phyloP scores from a whole-genome alignment of 1,284 basidiomycete genomes.

The Caloboletus firmus region DNA sequence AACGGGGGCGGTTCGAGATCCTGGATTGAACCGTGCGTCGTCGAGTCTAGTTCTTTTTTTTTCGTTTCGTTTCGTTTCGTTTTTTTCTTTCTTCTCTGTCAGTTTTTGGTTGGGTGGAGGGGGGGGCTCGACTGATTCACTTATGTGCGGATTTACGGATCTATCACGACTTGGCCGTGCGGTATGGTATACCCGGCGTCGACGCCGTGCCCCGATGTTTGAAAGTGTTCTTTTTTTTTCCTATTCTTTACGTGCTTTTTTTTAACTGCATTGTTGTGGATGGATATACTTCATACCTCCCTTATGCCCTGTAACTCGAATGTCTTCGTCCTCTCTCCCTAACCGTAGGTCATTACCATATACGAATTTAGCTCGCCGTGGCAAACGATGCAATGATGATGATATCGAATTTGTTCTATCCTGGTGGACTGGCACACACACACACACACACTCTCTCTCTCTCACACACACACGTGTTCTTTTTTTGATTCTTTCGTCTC shows the following conservation, averaged over 20 bases:
- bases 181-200: conserved; percentile 1
- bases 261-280: conserved; percentile 14
- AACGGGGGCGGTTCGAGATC: conserved; percentile 70
- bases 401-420: too few relatives aligned
- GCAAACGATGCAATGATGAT: not conserved
- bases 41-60: not conserved
- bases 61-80: too few relatives aligned
- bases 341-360: conserved; percentile 12
- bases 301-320: not conserved
- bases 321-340: not conserved
- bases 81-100: not conserved
- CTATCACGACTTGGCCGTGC: not conserved
- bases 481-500: too few relatives aligned
- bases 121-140: not conserved
- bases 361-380: conserved; percentile 18
- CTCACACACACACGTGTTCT: too few relatives aligned
- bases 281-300: not conserved
- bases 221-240: not conserved
- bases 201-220: not conserved
- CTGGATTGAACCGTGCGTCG: conserved; percentile 48
- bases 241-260: not conserved
- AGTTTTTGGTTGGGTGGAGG: not conserved
- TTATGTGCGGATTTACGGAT: not conserved
- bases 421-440: too few relatives aligned
- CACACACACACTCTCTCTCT: too few relatives aligned